Conservation (phyloP, 1,284 basidiomycete genomes). For the Pisolithus thermaeus region DNA sequence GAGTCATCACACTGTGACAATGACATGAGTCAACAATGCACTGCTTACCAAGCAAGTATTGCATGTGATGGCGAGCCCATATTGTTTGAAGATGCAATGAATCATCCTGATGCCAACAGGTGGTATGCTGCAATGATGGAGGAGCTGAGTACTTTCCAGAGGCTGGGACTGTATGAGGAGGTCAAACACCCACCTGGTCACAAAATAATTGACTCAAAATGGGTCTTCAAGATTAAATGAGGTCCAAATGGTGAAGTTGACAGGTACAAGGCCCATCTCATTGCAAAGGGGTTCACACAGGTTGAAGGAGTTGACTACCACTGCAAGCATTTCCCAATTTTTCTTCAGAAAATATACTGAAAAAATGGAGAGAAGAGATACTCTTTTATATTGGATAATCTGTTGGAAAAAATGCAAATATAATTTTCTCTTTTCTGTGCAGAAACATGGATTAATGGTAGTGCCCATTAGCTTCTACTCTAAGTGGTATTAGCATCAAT, state of each 20-base stretch:
- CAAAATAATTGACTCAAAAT: constrained; percentile 11
- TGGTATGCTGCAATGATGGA: background rate
- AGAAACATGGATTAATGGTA: too few species aligned
- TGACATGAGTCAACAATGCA: too few species aligned
- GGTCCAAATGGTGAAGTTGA: constrained; percentile 28
- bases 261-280: constrained; percentile 33
- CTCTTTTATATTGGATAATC: too few species aligned
- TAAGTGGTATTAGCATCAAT: too few species aligned
- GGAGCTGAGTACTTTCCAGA: background rate
- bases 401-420: too few species aligned
- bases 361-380: too few species aligned
- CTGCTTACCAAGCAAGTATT: background rate
- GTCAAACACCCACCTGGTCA: background rate
- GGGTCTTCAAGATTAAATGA: constrained; percentile 38
- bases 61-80: background rate
- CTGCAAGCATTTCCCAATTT: too few species aligned
- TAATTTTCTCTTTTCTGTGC: too few species aligned
- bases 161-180: constrained; percentile 1
- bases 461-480: too few species aligned
- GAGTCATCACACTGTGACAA: too few species aligned
- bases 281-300: constrained; percentile 40
- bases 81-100: background rate
- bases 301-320: constrained; percentile 36
- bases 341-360: too few species aligned
- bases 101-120: background rate